Conservation (phyloP, 140 eudicot species). For the Eryngium alpinum region DNA sequence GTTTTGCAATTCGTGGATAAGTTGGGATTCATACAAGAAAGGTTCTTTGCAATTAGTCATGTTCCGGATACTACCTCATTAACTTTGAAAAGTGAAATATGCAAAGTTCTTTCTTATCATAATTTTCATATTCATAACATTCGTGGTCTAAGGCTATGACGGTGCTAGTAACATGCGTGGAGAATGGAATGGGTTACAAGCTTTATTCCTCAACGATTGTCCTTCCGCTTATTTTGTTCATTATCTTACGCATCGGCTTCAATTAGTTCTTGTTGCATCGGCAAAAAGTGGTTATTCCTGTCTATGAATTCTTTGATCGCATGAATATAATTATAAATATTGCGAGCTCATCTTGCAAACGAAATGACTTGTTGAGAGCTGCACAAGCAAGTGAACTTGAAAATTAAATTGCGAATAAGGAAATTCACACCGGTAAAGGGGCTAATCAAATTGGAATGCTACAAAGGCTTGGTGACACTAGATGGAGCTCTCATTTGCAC, state of each 20-base stretch:
- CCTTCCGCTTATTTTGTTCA: not conserved
- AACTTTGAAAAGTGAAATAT: not conserved
- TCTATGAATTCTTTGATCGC: not conserved
- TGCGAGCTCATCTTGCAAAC: too few species aligned
- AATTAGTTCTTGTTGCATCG: not conserved
- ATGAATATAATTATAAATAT: not conserved
- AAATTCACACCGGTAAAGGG: too few species aligned
- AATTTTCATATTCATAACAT: not conserved
- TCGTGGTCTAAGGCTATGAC: not conserved
- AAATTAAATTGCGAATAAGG: too few species aligned
- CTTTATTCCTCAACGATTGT: not conserved
- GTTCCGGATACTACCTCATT: not conserved
- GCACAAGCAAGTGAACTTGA: too few species aligned
- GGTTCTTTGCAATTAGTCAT: not conserved
- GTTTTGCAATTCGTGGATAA: conserved; percentile 1
- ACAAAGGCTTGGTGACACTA: too few species aligned
- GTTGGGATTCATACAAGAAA: not conserved
- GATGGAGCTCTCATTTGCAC: too few species aligned
- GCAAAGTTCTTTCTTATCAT: not conserved
- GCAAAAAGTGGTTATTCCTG: not conserved
- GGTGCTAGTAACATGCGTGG: not conserved
- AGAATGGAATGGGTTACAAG: not conserved
- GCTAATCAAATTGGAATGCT: too few species aligned
- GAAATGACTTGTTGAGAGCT: too few species aligned
- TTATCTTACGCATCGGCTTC: not conserved